Base-by-base conservation (phyloP, 1,139 yeast genomes). In the Saccharomycopsis crataegensis region DNA sequence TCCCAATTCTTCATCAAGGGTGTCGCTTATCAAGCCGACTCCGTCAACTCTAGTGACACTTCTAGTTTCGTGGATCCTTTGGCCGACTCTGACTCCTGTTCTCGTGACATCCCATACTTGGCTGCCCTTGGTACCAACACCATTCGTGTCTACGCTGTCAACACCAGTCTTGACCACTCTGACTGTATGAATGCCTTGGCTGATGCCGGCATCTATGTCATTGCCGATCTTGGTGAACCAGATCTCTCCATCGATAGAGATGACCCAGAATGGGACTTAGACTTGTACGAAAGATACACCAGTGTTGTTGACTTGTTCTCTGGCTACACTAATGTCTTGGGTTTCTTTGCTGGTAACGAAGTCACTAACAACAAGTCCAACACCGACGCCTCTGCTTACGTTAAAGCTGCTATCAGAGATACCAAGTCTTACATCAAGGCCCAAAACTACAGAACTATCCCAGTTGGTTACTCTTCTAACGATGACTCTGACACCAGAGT, bases 271-370 rank as follows among this genome's bases (percentile, higher is more conserved):
- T 78, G 84, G 72, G 72, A 77, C 64, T 68, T 78, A 51, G 78
- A 80, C 51, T 76, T 89, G 50, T 86, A 82, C 71, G 77, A 82
- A 62, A 76, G 87, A 64, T 83, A 82, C 69, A 77, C 83, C 54
- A 79, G 87, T 32, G 86, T 90, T 17, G 80, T 89, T 51, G 87
- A 83, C 63, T 76, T 74, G 58, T 80, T 89, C 75, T 80, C 87
- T 54, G 65, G 74, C 55, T 89, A 85, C 70, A 76, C 83, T 65
- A 89, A 89, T 71, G 82, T 87, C 40, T 75, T 89, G 57, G 96
- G 96, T 12, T 88, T 86, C 73, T 88, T 88, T 63, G 96, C 96
- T 50, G 96, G 90, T 62, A 89, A 89, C 67, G 96, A 89, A 73
- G 96, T 89, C 58, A 82, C 87, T 67, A 86, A 89, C 68, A 86